Percentiles rank a stretch among this genome's conserved stretches.
These are phyloP conservation scores for Podospora conica DNA, from an alignment of 495 filamentous ascomycete genomes.

Conservation along the genomic window DNA sequence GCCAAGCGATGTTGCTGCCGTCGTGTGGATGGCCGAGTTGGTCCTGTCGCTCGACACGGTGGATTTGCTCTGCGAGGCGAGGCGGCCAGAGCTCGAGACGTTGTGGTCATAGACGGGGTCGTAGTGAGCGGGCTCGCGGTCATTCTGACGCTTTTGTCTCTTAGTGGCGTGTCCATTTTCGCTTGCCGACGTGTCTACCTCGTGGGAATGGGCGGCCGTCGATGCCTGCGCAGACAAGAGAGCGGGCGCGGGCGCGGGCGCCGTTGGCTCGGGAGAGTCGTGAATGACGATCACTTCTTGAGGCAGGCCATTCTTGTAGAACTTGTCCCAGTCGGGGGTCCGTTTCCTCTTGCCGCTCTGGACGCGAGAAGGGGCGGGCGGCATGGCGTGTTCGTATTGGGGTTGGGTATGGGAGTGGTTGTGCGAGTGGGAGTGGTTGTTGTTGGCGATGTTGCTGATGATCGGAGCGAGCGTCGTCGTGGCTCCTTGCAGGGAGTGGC, in stretches of 20 bases:
- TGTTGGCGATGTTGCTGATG: constrained; percentile 8
- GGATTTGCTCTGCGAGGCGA: constrained; percentile 51
- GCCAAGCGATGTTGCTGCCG: constrained; percentile 82
- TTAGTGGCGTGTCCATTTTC: constrained; percentile 38
- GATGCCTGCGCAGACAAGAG: constrained; percentile 25
- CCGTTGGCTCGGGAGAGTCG: constrained; percentile 66
- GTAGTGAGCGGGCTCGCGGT: constrained; percentile 34
- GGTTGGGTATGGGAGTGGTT: constrained; percentile 26
- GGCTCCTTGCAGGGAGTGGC: constrained; percentile 28
- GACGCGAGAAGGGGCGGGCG: background rate
- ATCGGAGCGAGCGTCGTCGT: constrained; percentile 22
- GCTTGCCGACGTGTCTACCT: constrained; percentile 12
- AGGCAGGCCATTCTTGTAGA: constrained; percentile 88
- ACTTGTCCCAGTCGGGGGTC: constrained; percentile 79
- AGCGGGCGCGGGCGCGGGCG: constrained; percentile 23
- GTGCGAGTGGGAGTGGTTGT: constrained; percentile 34
- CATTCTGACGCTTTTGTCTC: constrained; percentile 44
- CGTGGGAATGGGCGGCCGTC: constrained; percentile 26
- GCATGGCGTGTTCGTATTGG: constrained; percentile 15
- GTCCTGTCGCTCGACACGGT: constrained; percentile 78
- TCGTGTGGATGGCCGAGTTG: constrained; percentile 75
- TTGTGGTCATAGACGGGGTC: constrained; percentile 36
- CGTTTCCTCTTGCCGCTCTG: constrained; percentile 48
- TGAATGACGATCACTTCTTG: constrained; percentile 95
- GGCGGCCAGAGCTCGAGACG: constrained; percentile 50